Conservation (phyloP, 495 filamentous ascomycete species). For the Neurospora sp. region DNA sequence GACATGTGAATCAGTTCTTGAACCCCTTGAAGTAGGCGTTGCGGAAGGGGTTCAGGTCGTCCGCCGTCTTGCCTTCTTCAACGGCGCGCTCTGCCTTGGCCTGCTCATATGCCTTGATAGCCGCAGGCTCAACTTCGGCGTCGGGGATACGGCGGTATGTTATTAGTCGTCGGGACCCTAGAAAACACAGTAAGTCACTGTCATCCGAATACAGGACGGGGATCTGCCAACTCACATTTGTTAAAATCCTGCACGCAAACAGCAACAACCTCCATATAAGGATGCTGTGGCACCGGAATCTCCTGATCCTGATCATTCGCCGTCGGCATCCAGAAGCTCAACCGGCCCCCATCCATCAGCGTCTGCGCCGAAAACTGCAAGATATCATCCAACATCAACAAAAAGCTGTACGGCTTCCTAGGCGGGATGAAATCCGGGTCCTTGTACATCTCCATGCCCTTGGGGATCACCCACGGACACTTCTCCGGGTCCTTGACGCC, state of each 20-base stretch:
- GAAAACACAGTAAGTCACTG: background rate
- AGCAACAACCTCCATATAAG: slow-evolving; percentile 60
- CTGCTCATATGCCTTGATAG: slow-evolving; percentile 26
- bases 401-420: slow-evolving; percentile 83
- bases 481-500: slow-evolving; percentile 60
- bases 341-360: slow-evolving; percentile 49
- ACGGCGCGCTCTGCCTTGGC: slow-evolving; percentile 16
- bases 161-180: slow-evolving; percentile 77
- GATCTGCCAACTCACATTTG: slow-evolving; percentile 49
- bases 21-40: slow-evolving; percentile 48
- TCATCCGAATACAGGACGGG: background rate
- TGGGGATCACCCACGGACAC: slow-evolving; percentile 48
- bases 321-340: slow-evolving; percentile 84
- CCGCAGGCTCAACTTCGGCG: slow-evolving; percentile 36
- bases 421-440: slow-evolving; percentile 77
- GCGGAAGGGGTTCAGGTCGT: slow-evolving; percentile 76
- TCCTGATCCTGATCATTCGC: slow-evolving; percentile 66
- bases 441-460: slow-evolving; percentile 63
- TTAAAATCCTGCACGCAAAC: slow-evolving; percentile 80
- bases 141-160: slow-evolving; percentile 69
- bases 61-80: slow-evolving; percentile 38
- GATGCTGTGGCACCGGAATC: slow-evolving; percentile 67
- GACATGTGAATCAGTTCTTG: slow-evolving; percentile 5
- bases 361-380: slow-evolving; percentile 66
- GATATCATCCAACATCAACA: slow-evolving; percentile 80